A percentile compares a stretch with the other conserved stretches of the same genome.
phyloP scores from a whole-genome alignment of 2,329 filamentous ascomycete genomes.

The Colletotrichum nymphaeae region DNA sequence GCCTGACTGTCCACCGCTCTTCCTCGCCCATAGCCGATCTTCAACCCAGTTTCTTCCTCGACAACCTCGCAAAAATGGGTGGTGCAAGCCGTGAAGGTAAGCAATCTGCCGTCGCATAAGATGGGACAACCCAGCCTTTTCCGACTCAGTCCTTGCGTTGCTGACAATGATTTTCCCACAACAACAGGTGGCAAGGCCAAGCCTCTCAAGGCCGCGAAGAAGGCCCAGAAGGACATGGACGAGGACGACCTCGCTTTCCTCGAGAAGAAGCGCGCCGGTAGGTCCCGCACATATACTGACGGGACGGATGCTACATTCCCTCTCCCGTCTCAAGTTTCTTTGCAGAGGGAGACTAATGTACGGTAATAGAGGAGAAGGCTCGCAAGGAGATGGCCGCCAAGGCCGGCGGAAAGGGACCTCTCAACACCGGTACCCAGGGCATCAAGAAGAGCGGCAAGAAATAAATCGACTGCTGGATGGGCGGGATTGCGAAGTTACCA shows the following conservation, averaged over 20 bases:
- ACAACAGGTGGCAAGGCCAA: conserved; percentile 80
- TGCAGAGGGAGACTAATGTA: conserved; percentile 6
- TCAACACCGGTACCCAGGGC: conserved; percentile 85
- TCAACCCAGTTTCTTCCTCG: conserved; percentile 7
- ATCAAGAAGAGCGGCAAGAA: conserved; percentile 99
- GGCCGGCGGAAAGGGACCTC: conserved; percentile 87
- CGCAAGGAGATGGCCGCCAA: conserved; percentile 86
- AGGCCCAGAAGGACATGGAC: conserved; percentile 83
- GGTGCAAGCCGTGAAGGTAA: conserved; percentile 52
- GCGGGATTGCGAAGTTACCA: background rate
- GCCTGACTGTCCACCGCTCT: conserved; percentile 1
- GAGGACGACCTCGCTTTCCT: conserved; percentile 87
- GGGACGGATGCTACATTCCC: background rate
- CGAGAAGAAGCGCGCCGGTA: conserved; percentile 87
- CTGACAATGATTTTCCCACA: conserved; percentile 6
- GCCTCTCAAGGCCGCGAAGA: conserved; percentile 91
- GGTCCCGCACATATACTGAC: conserved; percentile 41
- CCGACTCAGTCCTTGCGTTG: background rate
- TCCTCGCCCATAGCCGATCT: conserved; percentile 1
- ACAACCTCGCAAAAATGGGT: conserved; percentile 47
- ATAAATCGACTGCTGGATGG: conserved; percentile 57
- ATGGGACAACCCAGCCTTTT: background rate
- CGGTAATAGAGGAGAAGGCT: conserved; percentile 77
- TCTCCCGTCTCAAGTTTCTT: background rate
- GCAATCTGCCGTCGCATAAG: conserved; percentile 24